Conservation (phyloP, 345 rosid species). For the Toxicodendron radicans region DNA sequence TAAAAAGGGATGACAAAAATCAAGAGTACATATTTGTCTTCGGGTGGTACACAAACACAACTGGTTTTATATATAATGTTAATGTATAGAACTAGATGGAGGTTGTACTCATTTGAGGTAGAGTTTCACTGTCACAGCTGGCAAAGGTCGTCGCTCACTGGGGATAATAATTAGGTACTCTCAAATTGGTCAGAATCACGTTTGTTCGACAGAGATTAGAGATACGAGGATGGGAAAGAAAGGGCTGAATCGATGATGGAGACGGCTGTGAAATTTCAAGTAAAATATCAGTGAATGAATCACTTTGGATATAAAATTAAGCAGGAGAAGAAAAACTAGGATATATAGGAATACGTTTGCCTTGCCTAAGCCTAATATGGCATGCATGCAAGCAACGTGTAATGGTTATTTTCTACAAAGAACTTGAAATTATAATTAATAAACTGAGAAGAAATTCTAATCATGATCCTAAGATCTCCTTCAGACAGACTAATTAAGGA, state of each 20-base stretch:
- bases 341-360: too few relatives aligned
- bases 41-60: background rate
- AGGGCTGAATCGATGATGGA: slow-evolving; percentile 2
- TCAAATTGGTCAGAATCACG: background rate
- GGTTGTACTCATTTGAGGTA: slow-evolving; percentile 1
- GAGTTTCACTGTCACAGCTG: slow-evolving; percentile 19
- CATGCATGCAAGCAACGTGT: too few relatives aligned
- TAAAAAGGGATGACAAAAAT: too few relatives aligned
- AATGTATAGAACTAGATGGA: background rate
- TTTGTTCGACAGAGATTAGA: background rate
- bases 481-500: too few relatives aligned
- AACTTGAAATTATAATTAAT: too few relatives aligned
- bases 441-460: too few relatives aligned
- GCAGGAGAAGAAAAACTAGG: too few relatives aligned
- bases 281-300: too few relatives aligned
- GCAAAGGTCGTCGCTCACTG: background rate
- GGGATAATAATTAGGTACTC: background rate
- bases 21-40: background rate
- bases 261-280: background rate
- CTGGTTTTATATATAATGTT: background rate
- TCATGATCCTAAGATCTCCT: too few relatives aligned
- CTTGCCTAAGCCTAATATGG: too few relatives aligned
- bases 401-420: too few relatives aligned
- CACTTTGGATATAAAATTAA: too few relatives aligned
- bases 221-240: slow-evolving; percentile 5